Percentiles rank a stretch among this genome's conserved stretches.
Evolutionary conservation across 2,329 filamentous ascomycete species (phyloP).

Genomic region (Didymella sp.): DNA sequence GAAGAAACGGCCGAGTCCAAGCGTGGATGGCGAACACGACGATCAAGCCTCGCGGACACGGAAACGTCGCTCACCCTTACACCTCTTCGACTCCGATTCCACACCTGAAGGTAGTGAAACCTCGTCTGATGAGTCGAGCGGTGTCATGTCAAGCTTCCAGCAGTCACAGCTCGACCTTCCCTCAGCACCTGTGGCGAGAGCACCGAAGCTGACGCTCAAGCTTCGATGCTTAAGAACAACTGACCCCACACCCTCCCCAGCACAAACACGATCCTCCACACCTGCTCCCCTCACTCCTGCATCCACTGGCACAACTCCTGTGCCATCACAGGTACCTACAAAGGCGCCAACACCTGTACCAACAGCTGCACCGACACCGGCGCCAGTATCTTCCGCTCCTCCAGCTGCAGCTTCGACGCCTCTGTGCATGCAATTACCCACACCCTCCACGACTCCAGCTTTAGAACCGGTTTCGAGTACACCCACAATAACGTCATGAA

Average conservation of each 20-base stretch:
- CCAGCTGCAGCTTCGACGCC: slow-evolving; percentile 2
- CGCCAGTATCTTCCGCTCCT: neutral
- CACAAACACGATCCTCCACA: slow-evolving; percentile 29
- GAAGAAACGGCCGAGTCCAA: slow-evolving; percentile 59
- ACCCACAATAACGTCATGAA: slow-evolving; percentile 7
- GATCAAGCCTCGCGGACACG: slow-evolving; percentile 58
- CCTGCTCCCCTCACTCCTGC: slow-evolving; percentile 20
- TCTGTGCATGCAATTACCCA: slow-evolving; percentile 8
- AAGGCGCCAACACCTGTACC: slow-evolving; percentile 1
- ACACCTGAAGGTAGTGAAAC: slow-evolving; percentile 45
- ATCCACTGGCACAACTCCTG: slow-evolving; percentile 20
- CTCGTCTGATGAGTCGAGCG: slow-evolving; percentile 47
- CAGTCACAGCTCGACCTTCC: slow-evolving; percentile 33
- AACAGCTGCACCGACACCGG: neutral
- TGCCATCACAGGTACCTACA: slow-evolving; percentile 8
- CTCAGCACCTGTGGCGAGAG: slow-evolving; percentile 26
- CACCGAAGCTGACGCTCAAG: slow-evolving; percentile 43
- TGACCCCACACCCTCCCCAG: slow-evolving; percentile 27
- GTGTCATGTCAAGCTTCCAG: slow-evolving; percentile 35
- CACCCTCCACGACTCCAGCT: slow-evolving; percentile 18
- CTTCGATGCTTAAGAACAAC: slow-evolving; percentile 41
- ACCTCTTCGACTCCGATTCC: slow-evolving; percentile 54
- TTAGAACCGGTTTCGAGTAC: slow-evolving; percentile 5
- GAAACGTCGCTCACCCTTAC: slow-evolving; percentile 59
- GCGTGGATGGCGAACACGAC: slow-evolving; percentile 59